Percentiles rank a stretch among this genome's conserved stretches.
phyloP scores from a whole-genome alignment of 2,329 filamentous ascomycete species.

The Talaromyces sp. region DNA sequence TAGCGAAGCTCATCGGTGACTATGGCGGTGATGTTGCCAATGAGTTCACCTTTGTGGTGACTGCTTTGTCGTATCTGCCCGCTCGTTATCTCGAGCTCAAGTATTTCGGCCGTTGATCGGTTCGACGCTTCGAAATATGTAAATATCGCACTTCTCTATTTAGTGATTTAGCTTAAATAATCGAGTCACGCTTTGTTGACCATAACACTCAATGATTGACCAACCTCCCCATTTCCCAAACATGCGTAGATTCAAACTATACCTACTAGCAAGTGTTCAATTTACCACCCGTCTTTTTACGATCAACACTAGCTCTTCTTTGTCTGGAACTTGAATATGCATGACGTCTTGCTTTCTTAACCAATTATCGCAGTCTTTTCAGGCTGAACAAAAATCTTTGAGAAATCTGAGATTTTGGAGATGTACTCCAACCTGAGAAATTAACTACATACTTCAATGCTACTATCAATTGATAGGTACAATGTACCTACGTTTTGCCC shows the following conservation, averaged over 20 bases:
- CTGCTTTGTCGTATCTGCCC: constrained; percentile 49
- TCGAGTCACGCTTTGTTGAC: neutral
- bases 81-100: constrained; percentile 52
- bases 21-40: constrained; percentile 54
- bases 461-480: too few species aligned
- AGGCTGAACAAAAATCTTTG: neutral
- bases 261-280: too few species aligned
- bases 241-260: neutral
- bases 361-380: neutral
- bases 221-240: neutral
- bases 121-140: neutral
- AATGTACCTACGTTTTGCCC: too few species aligned
- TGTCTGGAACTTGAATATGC: neutral
- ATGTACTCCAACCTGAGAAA: neutral
- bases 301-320: neutral
- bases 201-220: neutral
- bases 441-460: too few species aligned
- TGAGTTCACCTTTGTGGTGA: constrained; percentile 54
- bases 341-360: neutral
- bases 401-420: neutral
- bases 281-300: neutral
- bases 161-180: neutral
- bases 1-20: constrained; percentile 47
- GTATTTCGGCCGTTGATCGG: constrained; percentile 38
- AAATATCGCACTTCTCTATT: neutral